Conservation (phyloP, 2,329 filamentous ascomycete genomes). For the Trichoderma atroviride region DNA sequence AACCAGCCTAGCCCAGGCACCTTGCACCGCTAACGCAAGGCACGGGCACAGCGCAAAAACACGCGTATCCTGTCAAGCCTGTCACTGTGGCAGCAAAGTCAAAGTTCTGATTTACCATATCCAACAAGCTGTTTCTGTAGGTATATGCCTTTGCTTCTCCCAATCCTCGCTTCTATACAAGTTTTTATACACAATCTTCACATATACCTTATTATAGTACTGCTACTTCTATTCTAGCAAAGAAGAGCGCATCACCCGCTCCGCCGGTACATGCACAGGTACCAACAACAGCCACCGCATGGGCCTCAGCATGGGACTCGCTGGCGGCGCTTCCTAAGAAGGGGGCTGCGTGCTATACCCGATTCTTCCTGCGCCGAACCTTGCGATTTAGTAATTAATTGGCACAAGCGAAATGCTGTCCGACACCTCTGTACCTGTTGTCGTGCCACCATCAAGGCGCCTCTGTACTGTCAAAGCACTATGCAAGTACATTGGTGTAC, state of each 20-base stretch:
- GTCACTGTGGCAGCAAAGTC: background rate
- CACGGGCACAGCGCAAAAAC: background rate
- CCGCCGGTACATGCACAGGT: background rate
- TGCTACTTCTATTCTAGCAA: background rate
- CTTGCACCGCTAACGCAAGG: conserved; percentile 20
- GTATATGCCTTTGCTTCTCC: background rate
- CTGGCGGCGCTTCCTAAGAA: background rate
- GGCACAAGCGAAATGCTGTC: conserved; percentile 21
- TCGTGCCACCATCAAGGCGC: conserved; percentile 8
- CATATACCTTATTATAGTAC: too few species aligned
- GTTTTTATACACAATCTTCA: too few species aligned
- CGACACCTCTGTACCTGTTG: background rate
- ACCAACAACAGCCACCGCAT: background rate
- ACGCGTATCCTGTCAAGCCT: background rate
- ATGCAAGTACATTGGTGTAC: background rate
- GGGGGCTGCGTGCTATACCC: background rate
- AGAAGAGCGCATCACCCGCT: background rate
- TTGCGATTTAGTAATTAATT: background rate
- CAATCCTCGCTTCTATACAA: background rate
- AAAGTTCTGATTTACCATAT: background rate
- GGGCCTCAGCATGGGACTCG: background rate
- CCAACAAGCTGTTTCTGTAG: background rate
- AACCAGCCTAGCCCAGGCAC: conserved; percentile 23
- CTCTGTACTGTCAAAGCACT: background rate
- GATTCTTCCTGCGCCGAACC: background rate